Conservation (phyloP, 345 rosid species). For the Acer yangbiense region DNA sequence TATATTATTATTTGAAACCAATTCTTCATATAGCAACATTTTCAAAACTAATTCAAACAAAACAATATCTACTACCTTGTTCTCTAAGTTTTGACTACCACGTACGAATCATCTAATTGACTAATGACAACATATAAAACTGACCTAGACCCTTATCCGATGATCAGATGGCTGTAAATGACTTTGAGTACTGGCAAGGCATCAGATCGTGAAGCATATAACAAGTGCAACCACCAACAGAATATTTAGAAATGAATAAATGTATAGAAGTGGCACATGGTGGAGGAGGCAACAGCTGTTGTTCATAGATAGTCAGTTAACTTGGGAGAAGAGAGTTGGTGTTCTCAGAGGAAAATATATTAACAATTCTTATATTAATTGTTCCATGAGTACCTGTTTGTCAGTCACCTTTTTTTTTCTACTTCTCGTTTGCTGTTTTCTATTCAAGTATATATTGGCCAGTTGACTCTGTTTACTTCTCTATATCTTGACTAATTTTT, state of each 20-base stretch:
- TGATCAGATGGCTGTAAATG: neutral
- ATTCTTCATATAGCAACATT: neutral
- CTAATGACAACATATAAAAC: neutral
- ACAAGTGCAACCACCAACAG: neutral
- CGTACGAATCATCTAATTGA: neutral
- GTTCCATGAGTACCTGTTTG: neutral
- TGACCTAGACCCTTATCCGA: too few species aligned
- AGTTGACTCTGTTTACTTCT: slow-evolving; percentile 15
- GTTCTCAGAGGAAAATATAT: neutral
- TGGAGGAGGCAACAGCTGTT: slow-evolving; percentile 13
- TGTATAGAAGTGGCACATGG: slow-evolving; percentile 1
- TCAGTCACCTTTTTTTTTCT: neutral
- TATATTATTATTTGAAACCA: too few species aligned
- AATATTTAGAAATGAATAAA: slow-evolving; percentile 1
- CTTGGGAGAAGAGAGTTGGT: slow-evolving; percentile 9
- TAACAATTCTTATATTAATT: neutral
- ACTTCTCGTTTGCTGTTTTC: neutral
- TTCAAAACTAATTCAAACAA: slow-evolving; percentile 15
- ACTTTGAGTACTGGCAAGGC: neutral
- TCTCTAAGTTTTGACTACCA: slow-evolving; percentile 6
- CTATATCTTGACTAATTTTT: neutral
- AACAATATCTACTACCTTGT: neutral
- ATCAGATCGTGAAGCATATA: neutral
- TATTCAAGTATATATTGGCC: neutral
- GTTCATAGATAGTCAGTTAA: neutral